Evolutionary conservation across 805 yeast genomes (phyloP).

Genomic region (Kazachstania taianensis): DNA sequence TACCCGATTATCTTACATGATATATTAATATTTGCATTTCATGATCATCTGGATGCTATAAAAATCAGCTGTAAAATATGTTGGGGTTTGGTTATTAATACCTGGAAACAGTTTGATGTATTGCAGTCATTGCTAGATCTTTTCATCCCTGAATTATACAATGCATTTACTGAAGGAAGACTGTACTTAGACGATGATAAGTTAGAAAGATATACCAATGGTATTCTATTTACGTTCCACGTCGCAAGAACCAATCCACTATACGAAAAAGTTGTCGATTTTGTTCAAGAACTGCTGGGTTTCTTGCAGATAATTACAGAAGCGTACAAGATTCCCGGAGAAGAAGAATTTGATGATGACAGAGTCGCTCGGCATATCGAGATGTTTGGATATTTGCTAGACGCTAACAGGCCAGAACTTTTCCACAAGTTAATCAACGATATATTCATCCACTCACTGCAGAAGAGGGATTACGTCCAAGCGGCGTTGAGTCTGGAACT

Average conservation of each 20-base stretch:
- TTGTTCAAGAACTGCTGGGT: conserved; percentile 45
- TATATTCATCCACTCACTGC: conserved; percentile 54
- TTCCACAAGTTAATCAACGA: conserved; percentile 71
- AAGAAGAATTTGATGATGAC: conserved; percentile 80
- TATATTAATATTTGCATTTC: conserved; percentile 58
- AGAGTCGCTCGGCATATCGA: conserved; percentile 70
- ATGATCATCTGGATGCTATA: conserved; percentile 51
- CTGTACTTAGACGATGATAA: conserved; percentile 19
- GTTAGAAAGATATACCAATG: conserved; percentile 14
- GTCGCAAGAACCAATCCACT: conserved; percentile 52
- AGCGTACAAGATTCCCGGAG: conserved; percentile 63
- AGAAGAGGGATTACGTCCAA: conserved; percentile 58
- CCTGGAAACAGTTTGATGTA: conserved; percentile 12
- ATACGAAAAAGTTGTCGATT: conserved; percentile 37
- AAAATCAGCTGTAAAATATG: conserved; percentile 53
- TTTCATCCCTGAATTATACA: conserved; percentile 21
- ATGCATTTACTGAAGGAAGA: conserved; percentile 19
- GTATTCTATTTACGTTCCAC: conserved; percentile 14
- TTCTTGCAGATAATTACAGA: conserved; percentile 58
- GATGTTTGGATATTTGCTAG: conserved; percentile 64
- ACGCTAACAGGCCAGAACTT: conserved; percentile 69
- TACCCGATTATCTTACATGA: conserved; percentile 55
- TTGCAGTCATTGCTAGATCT: conserved; percentile 14
- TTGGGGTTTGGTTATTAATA: conserved; percentile 46
- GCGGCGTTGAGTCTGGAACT: conserved; percentile 76